Evolutionary conservation across 2,329 filamentous ascomycete genomes (phyloP), one percentile per base, ranked within the genome.

Genomic region (Sodiomyces alkalinus): DNA sequence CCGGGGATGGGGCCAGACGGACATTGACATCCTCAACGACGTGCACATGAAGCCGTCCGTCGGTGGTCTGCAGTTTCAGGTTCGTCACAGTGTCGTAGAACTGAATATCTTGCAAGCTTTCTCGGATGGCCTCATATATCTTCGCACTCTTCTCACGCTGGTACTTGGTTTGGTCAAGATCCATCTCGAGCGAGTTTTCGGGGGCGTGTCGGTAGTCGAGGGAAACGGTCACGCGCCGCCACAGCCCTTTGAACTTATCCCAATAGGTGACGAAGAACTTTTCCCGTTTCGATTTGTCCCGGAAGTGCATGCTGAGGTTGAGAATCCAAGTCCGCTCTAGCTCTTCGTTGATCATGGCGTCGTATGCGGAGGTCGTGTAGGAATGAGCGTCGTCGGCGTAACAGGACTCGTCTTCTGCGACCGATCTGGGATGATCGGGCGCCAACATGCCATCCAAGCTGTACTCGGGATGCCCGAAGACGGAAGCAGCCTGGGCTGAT

Each of bases 181-280:
- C 85, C 41, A 73, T 68, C 55, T 98, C 90, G 7, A 98, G 64
- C 1, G 87, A 96, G 38, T 80, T 77, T 1, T 71, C 66, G 1
- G 78, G 74, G 4, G 83, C 78, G 45, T 79, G 62, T 33, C 85
- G 75, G 52, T 96, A 98, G 54, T 98, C 90, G 41, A 92, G 72
- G 1, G 90, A 94, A 17, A 98, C 74, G 3, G 90, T 96, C 28
- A 98, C 79, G 27, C 87, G 69, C 31, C 83, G 73, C 81, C 86
- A 93, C 35, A 72, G 61, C 36, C 71, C 77, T 3, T 81, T 74
- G 36, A 71, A 78, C 26, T 69, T 68, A 49, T 92, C 79, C 26
- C 85, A 81, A 49, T 81, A 98, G 0, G 90, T 96, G 37, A 98
- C 76, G 51, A 96, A 98, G 59, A 96, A 96, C 51, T 98, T 98